These are phyloP conservation scores for Candida albicans DNA, from an alignment of 1,139 yeast genomes.

Conservation along the genomic window DNA sequence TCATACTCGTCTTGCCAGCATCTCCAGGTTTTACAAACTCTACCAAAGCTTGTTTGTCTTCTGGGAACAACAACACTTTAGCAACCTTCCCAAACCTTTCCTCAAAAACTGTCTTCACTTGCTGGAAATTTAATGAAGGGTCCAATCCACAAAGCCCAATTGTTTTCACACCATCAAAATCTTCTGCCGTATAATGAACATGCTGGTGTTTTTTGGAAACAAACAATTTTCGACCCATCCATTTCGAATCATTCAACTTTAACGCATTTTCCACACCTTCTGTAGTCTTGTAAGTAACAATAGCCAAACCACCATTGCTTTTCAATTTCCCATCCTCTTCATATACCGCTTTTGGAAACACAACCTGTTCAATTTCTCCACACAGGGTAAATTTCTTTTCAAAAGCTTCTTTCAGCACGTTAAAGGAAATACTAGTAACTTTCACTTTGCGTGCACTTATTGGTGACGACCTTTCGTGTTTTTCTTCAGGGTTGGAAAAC, in stretches of 20 bases:
- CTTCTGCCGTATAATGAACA: slow-evolving; percentile 24
- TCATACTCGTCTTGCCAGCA: slow-evolving; percentile 59
- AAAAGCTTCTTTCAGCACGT: slow-evolving; percentile 32
- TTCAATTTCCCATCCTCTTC: slow-evolving; percentile 28
- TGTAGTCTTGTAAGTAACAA: slow-evolving; percentile 43
- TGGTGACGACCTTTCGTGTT: slow-evolving; percentile 14
- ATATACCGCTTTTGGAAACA: slow-evolving; percentile 42
- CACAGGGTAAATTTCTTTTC: slow-evolving; percentile 23
- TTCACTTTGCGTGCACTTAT: slow-evolving; percentile 38
- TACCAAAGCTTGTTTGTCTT: slow-evolving; percentile 51
- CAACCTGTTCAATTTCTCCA: slow-evolving; percentile 48
- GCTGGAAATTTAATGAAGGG: slow-evolving; percentile 45
- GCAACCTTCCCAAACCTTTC: slow-evolving; percentile 36
- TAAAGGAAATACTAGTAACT: slow-evolving; percentile 71
- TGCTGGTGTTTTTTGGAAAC: slow-evolving; percentile 38
- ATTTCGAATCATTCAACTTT: slow-evolving; percentile 29
- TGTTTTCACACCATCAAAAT: slow-evolving; percentile 30
- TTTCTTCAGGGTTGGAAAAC: slow-evolving; percentile 42
- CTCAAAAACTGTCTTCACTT: slow-evolving; percentile 33
- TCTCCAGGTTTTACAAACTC: slow-evolving; percentile 47
- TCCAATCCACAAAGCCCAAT: slow-evolving; percentile 48
- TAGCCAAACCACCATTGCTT: slow-evolving; percentile 56
- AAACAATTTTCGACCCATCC: slow-evolving; percentile 45
- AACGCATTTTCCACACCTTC: slow-evolving; percentile 45
- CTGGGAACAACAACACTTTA: slow-evolving; percentile 49